These are phyloP conservation scores for Lyophyllum decastes DNA, from an alignment of 768 basidiomycete genomes.

Conservation along the genomic window DNA sequence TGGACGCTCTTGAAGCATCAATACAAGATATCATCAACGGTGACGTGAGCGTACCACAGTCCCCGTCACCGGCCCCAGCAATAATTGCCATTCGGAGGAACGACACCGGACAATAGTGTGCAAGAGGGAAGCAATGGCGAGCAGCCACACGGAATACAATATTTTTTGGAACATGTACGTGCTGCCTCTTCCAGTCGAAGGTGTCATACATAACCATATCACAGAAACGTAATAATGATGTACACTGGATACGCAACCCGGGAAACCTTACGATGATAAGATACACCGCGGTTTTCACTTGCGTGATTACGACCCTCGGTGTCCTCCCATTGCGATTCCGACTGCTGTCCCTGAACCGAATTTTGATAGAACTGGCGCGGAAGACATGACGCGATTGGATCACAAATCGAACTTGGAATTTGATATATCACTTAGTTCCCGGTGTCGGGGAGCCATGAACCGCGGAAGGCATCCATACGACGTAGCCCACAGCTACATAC, in stretches of 20 bases:
- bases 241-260: background rate
- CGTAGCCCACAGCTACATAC: too few relatives aligned
- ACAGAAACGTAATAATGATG: slow-evolving; percentile 9
- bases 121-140: slow-evolving; percentile 8
- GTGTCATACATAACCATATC: background rate
- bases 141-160: background rate
- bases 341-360: background rate
- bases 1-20: slow-evolving; percentile 85
- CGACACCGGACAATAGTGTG: slow-evolving; percentile 31
- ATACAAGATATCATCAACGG: slow-evolving; percentile 92
- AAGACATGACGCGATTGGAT: background rate
- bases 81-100: slow-evolving; percentile 43
- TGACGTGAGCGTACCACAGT: slow-evolving; percentile 64
- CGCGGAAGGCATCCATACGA: too few relatives aligned
- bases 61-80: slow-evolving; percentile 50
- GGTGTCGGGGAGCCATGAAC: background rate
- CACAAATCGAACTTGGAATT: background rate
- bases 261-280: background rate
- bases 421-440: background rate
- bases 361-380: too few relatives aligned
- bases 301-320: background rate
- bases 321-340: background rate
- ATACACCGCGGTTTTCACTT: background rate
- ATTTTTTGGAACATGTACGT: background rate
- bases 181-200: background rate